Percentiles rank a stretch among this genome's conserved stretches.
Conservation (phyloP, 2,329 filamentous ascomycete genomes). For the Aspergillus ibericus region DNA sequence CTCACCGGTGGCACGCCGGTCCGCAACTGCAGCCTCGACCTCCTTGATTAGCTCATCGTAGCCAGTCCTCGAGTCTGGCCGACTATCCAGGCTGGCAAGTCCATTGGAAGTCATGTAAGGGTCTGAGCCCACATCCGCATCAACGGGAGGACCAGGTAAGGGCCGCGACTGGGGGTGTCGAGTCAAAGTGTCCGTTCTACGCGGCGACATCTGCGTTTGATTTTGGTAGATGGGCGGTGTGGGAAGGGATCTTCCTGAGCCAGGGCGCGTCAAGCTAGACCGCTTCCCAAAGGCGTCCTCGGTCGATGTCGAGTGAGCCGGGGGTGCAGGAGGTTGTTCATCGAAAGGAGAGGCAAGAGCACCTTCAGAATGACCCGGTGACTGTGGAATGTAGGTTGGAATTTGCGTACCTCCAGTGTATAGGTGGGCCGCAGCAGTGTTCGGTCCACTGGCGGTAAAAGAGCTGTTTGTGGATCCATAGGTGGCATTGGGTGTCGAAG, state of each 20-base stretch:
- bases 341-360: slow-evolving; percentile 20
- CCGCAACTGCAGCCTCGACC: slow-evolving; percentile 55
- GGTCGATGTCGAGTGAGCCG: slow-evolving; percentile 29
- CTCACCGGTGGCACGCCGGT: slow-evolving; percentile 26
- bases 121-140: slow-evolving; percentile 38
- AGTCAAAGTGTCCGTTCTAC: slow-evolving; percentile 53
- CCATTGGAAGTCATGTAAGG: slow-evolving; percentile 21
- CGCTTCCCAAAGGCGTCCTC: slow-evolving; percentile 30
- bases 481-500: slow-evolving; percentile 18
- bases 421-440: slow-evolving; percentile 18
- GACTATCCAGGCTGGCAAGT: slow-evolving; percentile 30
- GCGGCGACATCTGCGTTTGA: slow-evolving; percentile 50
- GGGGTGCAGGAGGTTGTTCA: slow-evolving; percentile 37
- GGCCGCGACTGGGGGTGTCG: slow-evolving; percentile 60
- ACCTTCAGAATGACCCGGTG: slow-evolving; percentile 23
- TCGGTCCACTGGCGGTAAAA: slow-evolving; percentile 7
- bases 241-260: slow-evolving; percentile 43
- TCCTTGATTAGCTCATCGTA: slow-evolving; percentile 61
- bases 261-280: slow-evolving; percentile 30
- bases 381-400: slow-evolving; percentile 25
- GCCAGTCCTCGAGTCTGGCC: slow-evolving; percentile 41
- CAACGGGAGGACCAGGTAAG: slow-evolving; percentile 58
- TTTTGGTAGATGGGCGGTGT: slow-evolving; percentile 54
- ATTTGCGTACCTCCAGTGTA: slow-evolving; percentile 26
- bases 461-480: slow-evolving; percentile 27